phyloP scores from a whole-genome alignment of 306 rosid genomes.

The Dryas octopetala region DNA sequence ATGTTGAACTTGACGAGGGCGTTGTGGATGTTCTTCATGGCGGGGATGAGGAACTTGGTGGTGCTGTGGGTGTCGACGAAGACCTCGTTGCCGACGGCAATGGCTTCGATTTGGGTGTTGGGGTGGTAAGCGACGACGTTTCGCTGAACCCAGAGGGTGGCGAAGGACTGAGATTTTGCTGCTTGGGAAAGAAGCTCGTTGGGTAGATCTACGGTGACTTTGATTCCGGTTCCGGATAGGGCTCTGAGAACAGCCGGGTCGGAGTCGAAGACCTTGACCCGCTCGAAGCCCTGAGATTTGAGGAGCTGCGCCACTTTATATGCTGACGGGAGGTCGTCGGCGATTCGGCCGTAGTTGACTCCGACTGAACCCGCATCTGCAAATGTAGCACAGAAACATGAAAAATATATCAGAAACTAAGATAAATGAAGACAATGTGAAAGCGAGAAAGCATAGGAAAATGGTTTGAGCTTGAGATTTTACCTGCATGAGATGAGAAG shows the following conservation, averaged over 20 bases:
- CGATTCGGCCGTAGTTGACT: conserved; percentile 88
- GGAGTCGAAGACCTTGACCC: conserved; percentile 82
- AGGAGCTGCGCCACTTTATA: conserved; percentile 62
- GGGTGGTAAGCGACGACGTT: conserved; percentile 80
- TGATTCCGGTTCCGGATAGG: conserved; percentile 63
- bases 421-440: too few species aligned
- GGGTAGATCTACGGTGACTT: conserved; percentile 91
- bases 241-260: conserved; percentile 85
- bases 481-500: background rate
- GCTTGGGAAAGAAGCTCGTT: conserved; percentile 73
- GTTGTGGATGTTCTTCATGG: conserved; percentile 82
- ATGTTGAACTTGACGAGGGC: conserved; percentile 62
- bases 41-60: conserved; percentile 74
- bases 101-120: conserved; percentile 79
- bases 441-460: too few species aligned
- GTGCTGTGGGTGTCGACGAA: conserved; percentile 74
- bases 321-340: conserved; percentile 84
- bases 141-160: conserved; percentile 66
- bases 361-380: conserved; percentile 82
- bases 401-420: too few species aligned
- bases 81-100: conserved; percentile 94
- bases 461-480: too few species aligned
- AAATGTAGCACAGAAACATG: background rate
- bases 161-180: conserved; percentile 60
- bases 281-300: conserved; percentile 53